Evolutionary conservation across 352 stramenopile genomes (phyloP), one percentile per base, ranked within the genome.

Genomic region (Globisporangium canariense): DNA sequence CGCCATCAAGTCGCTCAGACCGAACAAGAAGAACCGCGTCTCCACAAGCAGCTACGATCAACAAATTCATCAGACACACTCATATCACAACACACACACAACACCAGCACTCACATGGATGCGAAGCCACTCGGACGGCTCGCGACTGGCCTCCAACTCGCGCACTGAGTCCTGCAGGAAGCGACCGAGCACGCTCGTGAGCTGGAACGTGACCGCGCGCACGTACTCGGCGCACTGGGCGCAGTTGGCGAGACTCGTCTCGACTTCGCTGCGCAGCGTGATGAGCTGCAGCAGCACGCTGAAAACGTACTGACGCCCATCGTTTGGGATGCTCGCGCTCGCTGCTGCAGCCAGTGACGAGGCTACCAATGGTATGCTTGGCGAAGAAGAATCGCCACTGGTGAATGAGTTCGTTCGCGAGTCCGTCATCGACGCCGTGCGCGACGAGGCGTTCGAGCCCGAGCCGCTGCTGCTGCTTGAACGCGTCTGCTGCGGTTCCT

Each of bases 261-360:
- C 83, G 9, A 93, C 68, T 41, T 93, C 82, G 52, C 81, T 88
- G 30, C 83, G 79, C 46, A 91, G 51, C 16, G 77, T 88, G 58
- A 94, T 90, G 18, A 94, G 69, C 60, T 90, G 79, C 43, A 93
- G 54, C 2, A 93, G 75, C 38, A 94, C 79, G 56, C 88, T 88
- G 58, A 94, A 93, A 0, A 94, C 78, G 61, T 94, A 93, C 61
- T 91, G 84, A 0, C 83, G 81, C 11, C 75, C 79, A 36, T 91
- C 79, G 5, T 78, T 80, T 3, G 78, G 79, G 34, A 76, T 74
- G 36, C 49, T 47, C 4, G 40, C 45, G 20, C 28, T 69, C 41
- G 64, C 65, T 30, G 62, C 30, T 0, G 36, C 22, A 54, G 38
- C 72, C 5, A 73, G 62, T 16, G 66, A 58, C 34, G 41, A 47